Base-by-base conservation (phyloP, 2,329 filamentous ascomycete species). In the Paecilomyces formosus region DNA sequence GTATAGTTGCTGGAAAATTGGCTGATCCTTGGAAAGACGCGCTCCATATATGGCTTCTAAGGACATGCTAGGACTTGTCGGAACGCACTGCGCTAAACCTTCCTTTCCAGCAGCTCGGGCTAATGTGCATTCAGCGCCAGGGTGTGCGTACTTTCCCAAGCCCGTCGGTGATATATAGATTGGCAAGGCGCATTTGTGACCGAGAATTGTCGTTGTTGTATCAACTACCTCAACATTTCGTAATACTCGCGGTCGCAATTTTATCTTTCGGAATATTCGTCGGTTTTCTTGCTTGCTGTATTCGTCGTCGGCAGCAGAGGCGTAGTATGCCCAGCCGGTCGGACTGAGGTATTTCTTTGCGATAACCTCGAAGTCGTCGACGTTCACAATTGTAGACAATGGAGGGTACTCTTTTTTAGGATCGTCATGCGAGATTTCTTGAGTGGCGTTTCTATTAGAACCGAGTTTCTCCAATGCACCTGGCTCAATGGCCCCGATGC, bases 281-380 rank as follows among this genome's bases (percentile, higher is more conserved):
- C 66, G 68, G 61, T 80, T 81, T 26, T 74, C 68, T 22, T 72
- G 71, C 55, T 74, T 72, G n/a, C 79, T 81, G 33, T 77, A 68
- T 55, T 79, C 77, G 50, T 81, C 77, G 1, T 81, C 82, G 0
- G 79, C 79, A 1, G 78, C 81, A 1, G 76, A 78, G n/a, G 73
- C 75, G 66, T 81, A 82, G 56, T 74, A 75, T 3, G 70, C 70
- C 71, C 71, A 74, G n/a, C 70, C 68, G 15, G 68, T 70, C 3
- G 60, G 60, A 1, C 67, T 58, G 2, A 75, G 62, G 33, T 69
- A 62, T 12, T 59, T 59, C 52, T 71, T 58, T 2, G 74, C 74
- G 2, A 72, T 66, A n/a, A 63, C 58, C 54, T 76, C 73, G 54
- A 76, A 76, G 56, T 76, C 74, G 52, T 73, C 63, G 1, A 72